These are phyloP conservation scores for Papiliotrema flavescens DNA, from an alignment of 1,284 basidiomycete genomes.

Conservation along the genomic window DNA sequence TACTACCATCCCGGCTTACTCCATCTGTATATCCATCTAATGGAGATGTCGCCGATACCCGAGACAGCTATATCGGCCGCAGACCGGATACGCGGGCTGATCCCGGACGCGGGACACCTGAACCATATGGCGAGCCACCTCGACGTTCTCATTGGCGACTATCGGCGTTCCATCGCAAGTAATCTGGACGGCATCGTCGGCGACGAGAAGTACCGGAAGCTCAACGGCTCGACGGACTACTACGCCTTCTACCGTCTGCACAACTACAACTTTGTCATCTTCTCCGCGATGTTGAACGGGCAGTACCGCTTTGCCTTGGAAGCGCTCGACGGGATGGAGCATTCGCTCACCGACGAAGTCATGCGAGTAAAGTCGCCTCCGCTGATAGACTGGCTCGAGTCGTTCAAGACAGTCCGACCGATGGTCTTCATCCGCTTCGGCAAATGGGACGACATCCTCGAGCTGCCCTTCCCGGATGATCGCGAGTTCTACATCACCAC, in stretches of 20 bases:
- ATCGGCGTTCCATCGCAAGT: slow-evolving; percentile 30
- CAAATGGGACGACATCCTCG: slow-evolving; percentile 37
- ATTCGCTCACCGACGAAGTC: slow-evolving; percentile 23
- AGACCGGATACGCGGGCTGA: slow-evolving; percentile 28
- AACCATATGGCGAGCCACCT: slow-evolving; percentile 45
- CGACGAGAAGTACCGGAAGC: slow-evolving; percentile 32
- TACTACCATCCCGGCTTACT: slow-evolving; percentile 34
- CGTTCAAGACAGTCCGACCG: slow-evolving; percentile 23
- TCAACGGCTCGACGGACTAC: slow-evolving; percentile 16
- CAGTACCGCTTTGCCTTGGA: slow-evolving; percentile 28
- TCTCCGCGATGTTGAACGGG: slow-evolving; percentile 42
- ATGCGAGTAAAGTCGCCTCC: slow-evolving; percentile 22
- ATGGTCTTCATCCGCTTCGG: slow-evolving; percentile 43
- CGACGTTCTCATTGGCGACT: slow-evolving; percentile 42
- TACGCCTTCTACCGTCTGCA: slow-evolving; percentile 43
- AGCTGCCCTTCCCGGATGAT: slow-evolving; percentile 22
- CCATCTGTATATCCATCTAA: slow-evolving; percentile 44
- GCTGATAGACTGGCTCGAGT: slow-evolving; percentile 38
- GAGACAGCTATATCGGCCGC: slow-evolving; percentile 32
- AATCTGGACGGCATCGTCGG: slow-evolving; percentile 30
- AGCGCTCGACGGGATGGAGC: slow-evolving; percentile 33
- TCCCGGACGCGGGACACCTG: slow-evolving; percentile 41
- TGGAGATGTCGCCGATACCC: slow-evolving; percentile 37
- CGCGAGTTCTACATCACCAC: slow-evolving; percentile 28
- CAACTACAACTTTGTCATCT: slow-evolving; percentile 37